A percentile compares a stretch with the other conserved stretches of the same genome.
phyloP scores from a whole-genome alignment of 176 grass and related monocot species.

The Eleusine indica region DNA sequence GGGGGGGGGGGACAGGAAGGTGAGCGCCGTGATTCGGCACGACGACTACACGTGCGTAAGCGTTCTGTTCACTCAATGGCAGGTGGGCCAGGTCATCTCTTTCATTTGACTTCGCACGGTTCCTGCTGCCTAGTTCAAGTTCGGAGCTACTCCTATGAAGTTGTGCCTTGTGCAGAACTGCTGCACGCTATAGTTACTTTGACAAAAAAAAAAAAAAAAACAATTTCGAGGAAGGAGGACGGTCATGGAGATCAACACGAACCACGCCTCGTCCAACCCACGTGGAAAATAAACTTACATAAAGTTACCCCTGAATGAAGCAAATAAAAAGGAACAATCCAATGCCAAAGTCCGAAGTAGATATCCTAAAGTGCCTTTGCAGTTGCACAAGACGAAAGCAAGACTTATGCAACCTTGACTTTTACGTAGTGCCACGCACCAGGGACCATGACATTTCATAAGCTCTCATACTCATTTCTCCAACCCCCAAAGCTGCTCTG shows the following conservation, averaged over 20 bases:
- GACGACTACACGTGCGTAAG: not conserved
- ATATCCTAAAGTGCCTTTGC: constrained; percentile 21
- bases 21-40: constrained; percentile 31
- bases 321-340: not conserved
- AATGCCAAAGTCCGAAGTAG: not conserved
- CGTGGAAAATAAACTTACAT: not conserved
- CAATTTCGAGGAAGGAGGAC: not conserved
- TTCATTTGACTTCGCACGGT: not conserved
- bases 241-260: not conserved
- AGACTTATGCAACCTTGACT: constrained; percentile 27
- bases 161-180: not conserved
- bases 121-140: not conserved
- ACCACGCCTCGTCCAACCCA: not conserved
- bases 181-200: not conserved
- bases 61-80: constrained; percentile 20
- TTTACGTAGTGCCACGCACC: not conserved
- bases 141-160: not conserved
- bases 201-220: not conserved
- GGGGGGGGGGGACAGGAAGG: constrained; percentile 22
- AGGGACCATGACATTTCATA: not conserved
- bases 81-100: constrained; percentile 30
- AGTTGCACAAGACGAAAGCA: constrained; percentile 8
- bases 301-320: not conserved
- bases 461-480: constrained; percentile 14
- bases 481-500: constrained; percentile 24